These are phyloP conservation scores for Aspergillus melleus DNA, from an alignment of 2,329 filamentous ascomycete genomes.

Conservation along the genomic window DNA sequence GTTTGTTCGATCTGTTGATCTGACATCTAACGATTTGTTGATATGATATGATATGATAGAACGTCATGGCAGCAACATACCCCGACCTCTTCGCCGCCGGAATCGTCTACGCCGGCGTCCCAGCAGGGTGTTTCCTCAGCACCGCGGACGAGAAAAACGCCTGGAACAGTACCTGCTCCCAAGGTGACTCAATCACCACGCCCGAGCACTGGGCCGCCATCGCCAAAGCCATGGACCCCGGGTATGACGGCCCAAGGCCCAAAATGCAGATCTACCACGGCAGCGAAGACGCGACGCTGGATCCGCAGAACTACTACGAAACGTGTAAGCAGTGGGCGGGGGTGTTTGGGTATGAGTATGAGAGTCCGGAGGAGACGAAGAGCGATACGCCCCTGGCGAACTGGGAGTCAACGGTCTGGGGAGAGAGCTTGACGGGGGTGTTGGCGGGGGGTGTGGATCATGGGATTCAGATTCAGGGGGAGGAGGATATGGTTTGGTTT, in stretches of 20 bases:
- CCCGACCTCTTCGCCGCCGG: constrained; percentile 25
- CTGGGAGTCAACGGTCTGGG: constrained; percentile 25
- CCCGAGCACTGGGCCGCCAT: constrained; percentile 22
- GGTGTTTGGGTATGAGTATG: constrained; percentile 44
- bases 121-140: constrained; percentile 25
- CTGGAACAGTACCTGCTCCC: constrained; percentile 27
- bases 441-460: constrained; percentile 24
- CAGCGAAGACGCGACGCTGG: constrained; percentile 51
- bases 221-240: constrained; percentile 24
- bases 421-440: constrained; percentile 23
- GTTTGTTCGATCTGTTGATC: too few relatives aligned
- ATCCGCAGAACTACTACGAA: constrained; percentile 58
- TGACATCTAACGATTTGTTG: too few relatives aligned
- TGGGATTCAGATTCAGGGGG: constrained; percentile 21
- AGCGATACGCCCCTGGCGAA: constrained; percentile 16
- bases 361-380: constrained; percentile 14
- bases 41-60: constrained; percentile 6
- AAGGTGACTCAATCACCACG: constrained; percentile 19
- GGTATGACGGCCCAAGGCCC: constrained; percentile 50
- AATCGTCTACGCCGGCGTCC: constrained; percentile 19
- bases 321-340: constrained; percentile 58
- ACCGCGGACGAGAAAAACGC: constrained; percentile 14
- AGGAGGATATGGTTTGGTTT: constrained; percentile 26
- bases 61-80: constrained; percentile 24
- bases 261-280: constrained; percentile 62